phyloP scores from a whole-genome alignment of 2,329 filamentous ascomycete species.

The Helotiales sp. region DNA sequence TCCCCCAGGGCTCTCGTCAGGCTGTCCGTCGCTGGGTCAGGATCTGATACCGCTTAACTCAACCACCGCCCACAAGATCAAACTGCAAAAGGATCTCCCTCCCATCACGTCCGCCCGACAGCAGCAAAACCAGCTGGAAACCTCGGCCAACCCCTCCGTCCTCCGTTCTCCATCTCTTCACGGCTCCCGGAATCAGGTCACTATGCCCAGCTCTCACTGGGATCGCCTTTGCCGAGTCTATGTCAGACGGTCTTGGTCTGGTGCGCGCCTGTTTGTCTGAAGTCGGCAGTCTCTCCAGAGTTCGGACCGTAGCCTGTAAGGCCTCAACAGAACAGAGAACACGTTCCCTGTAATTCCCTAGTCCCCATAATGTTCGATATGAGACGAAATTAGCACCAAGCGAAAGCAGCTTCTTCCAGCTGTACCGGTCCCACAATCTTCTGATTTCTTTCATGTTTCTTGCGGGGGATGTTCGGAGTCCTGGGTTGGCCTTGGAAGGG shows the following conservation, averaged over 20 bases:
- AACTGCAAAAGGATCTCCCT: conserved; percentile 3
- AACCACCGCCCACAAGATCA: conserved; percentile 6
- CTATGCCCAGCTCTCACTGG: not conserved
- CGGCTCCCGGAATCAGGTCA: not conserved
- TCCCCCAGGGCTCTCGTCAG: not conserved
- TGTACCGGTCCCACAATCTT: conserved; percentile 7
- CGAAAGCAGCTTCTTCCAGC: conserved; percentile 13
- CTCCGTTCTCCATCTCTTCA: not conserved
- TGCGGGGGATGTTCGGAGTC: conserved; percentile 13
- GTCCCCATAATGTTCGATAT: conserved; percentile 28
- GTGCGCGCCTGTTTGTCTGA: conserved; percentile 1
- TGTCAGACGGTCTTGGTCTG: not conserved
- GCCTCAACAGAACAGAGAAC: not conserved
- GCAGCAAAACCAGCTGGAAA: conserved; percentile 7
- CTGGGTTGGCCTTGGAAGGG: conserved; percentile 12
- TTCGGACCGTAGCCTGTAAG: conserved; percentile 19
- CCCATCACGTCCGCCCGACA: conserved; percentile 1
- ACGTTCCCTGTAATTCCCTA: conserved; percentile 11
- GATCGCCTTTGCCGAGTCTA: conserved; percentile 1
- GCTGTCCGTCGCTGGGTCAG: conserved; percentile 12
- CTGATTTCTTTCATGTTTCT: not conserved
- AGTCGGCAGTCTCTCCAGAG: conserved; percentile 3
- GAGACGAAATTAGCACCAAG: conserved; percentile 28
- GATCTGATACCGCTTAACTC: conserved; percentile 16
- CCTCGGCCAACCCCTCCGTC: not conserved